A percentile compares a stretch with the other conserved stretches of the same genome.
Evolutionary conservation across 2,329 filamentous ascomycete genomes (phyloP).

Genomic region (Diaporthe eres): DNA sequence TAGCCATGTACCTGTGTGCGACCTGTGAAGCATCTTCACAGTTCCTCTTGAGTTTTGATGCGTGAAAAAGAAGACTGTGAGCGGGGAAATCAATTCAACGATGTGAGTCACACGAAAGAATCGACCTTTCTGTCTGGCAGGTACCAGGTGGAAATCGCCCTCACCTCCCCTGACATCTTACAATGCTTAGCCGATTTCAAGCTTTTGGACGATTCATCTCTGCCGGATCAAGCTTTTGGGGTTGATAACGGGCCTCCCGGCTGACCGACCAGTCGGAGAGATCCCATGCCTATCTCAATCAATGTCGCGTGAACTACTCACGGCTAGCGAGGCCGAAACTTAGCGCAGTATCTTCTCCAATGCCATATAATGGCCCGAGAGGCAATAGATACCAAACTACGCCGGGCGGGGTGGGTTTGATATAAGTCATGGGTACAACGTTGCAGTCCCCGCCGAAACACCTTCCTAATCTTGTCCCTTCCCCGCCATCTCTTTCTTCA

Average conservation of each 20-base stretch:
- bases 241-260: not conserved
- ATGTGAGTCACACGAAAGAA: not conserved
- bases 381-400: not conserved
- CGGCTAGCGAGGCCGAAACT: not conserved
- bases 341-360: not conserved
- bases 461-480: not conserved
- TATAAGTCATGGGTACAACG: not conserved
- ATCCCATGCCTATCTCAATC: not conserved
- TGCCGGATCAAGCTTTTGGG: conserved; percentile 13
- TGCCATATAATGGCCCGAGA: not conserved
- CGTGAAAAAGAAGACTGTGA: not conserved
- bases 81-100: too few relatives aligned
- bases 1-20: conserved; percentile 60
- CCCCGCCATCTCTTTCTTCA: not conserved
- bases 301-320: not conserved
- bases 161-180: not conserved
- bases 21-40: conserved; percentile 51
- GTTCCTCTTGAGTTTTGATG: not conserved
- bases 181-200: not conserved
- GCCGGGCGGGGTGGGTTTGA: not conserved
- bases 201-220: not conserved
- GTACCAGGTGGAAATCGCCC: not conserved
- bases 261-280: not conserved
- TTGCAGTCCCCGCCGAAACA: not conserved
- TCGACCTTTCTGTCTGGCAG: not conserved